Percentiles rank a stretch among this genome's conserved stretches.
These are phyloP conservation scores for Medicago ruthenica DNA, from an alignment of 306 rosid species.

Conservation along the genomic window DNA sequence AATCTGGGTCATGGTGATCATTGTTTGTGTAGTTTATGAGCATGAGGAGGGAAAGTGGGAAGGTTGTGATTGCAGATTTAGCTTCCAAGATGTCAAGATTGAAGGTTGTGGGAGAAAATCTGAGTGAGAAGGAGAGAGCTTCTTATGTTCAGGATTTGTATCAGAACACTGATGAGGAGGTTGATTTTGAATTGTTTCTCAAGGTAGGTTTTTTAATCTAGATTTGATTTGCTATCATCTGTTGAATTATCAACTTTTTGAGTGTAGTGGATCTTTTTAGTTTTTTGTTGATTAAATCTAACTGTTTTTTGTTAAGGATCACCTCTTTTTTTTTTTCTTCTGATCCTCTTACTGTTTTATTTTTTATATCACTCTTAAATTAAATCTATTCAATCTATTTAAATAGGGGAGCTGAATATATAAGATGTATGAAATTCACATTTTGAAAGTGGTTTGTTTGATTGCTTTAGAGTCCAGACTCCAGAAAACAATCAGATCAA, in stretches of 20 bases:
- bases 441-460: no score
- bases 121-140: slow-evolving; percentile 87
- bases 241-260: slow-evolving; percentile 33
- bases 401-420: no score
- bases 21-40: slow-evolving; percentile 65
- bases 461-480: no score
- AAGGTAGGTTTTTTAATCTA: slow-evolving; percentile 56
- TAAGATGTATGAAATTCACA: no score
- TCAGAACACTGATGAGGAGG: slow-evolving; percentile 74
- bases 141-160: slow-evolving; percentile 72
- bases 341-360: slow-evolving; percentile 15
- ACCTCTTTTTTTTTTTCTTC: no score
- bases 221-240: slow-evolving; percentile 21
- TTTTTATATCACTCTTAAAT: no score
- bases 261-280: slow-evolving; percentile 21
- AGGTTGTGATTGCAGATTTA: slow-evolving; percentile 74
- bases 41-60: slow-evolving; percentile 88
- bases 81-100: slow-evolving; percentile 85
- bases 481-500: background rate
- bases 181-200: slow-evolving; percentile 90
- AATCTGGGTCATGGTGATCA: slow-evolving; percentile 33
- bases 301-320: no score
- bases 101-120: slow-evolving; percentile 87
- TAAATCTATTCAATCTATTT: no score
- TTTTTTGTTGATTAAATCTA: no score